Base-by-base conservation (phyloP, 73 alveolate species). In the Breviolum minutum region DNA sequence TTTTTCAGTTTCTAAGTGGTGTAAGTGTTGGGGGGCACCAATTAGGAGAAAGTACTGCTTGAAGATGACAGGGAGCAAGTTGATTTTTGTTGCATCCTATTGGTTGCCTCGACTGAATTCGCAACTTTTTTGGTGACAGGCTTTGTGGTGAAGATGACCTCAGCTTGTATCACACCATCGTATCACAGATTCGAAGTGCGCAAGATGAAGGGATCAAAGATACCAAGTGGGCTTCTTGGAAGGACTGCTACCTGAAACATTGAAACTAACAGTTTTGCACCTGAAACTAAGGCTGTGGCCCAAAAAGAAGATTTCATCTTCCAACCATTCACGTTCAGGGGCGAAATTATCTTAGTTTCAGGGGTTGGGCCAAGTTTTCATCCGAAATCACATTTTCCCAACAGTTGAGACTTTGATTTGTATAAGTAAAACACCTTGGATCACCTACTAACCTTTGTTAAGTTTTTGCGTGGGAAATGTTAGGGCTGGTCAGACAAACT, bases 181-280 rank as follows among this genome's bases (percentile, higher is more conserved):
- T 92, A 48, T 79, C 73, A 68, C 90, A 92, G 83, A 92, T 92
- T 80, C 63, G 61, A 48, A 48, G 7, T 19, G 98, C 98, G 6
- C 98, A 92, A 64, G 98, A 64, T 2, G 98, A 92, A 64, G 98
- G 98, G 40, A 62, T 80, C 68, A 92, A 92, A 66, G 98, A 92
- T 48, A 79, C 98, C 81, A 73, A 69, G 29, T 92, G 98, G 96
- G 84, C 82, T 5, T 88, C 84, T 6, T 86, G 94, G 94, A 86
- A 86, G 79, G 92, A 54, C 61, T 19, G 54, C 7, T 27, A 63
- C 17, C 22, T n/a, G 14, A n/a, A 9, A 76, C 12, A 19, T 62
- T n/a, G 19, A 14, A 77, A 22, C 2, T 1, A 14, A 68, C 24
- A 68, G 77, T 68, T 14, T 14, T 3, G 3, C 54, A 40, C 54